These are phyloP conservation scores for Neostapfia colusana DNA, from an alignment of 176 grass and related monocot genomes.

Conservation along the genomic window DNA sequence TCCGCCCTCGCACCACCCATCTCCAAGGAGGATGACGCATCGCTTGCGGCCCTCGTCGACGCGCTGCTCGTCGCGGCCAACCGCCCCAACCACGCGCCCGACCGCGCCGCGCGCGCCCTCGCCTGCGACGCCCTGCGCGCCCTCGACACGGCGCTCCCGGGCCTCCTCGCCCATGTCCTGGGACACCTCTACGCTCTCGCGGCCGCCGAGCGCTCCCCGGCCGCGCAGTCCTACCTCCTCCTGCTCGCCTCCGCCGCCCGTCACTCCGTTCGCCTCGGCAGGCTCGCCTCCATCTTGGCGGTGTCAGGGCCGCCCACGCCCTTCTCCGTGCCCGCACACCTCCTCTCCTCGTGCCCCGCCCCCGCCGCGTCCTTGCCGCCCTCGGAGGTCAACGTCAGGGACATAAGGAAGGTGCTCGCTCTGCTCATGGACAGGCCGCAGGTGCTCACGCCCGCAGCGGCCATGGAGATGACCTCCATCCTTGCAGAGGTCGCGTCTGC, in stretches of 20 bases:
- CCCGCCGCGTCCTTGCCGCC: not conserved
- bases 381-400: slow-evolving; percentile 75
- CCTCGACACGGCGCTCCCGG: slow-evolving; percentile 62
- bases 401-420: slow-evolving; percentile 70
- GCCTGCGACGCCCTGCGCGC: slow-evolving; percentile 83
- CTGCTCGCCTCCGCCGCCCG: slow-evolving; percentile 68
- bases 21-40: not conserved
- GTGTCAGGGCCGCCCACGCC: slow-evolving; percentile 60
- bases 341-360: slow-evolving; percentile 22
- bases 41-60: slow-evolving; percentile 33
- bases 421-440: slow-evolving; percentile 76
- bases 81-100: slow-evolving; percentile 75
- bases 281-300: slow-evolving; percentile 69
- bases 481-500: slow-evolving; percentile 51
- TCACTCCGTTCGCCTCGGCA: slow-evolving; percentile 52
- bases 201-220: slow-evolving; percentile 74
- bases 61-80: slow-evolving; percentile 58
- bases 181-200: slow-evolving; percentile 72
- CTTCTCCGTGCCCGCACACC: slow-evolving; percentile 50
- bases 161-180: slow-evolving; percentile 61
- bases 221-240: slow-evolving; percentile 78
- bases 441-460: slow-evolving; percentile 64
- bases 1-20: slow-evolving; percentile 52
- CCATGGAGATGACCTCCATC: slow-evolving; percentile 59
- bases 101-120: slow-evolving; percentile 71